Percentiles rank a stretch among this genome's conserved stretches.
These are phyloP conservation scores for Pseudonitzschia pungens DNA, from an alignment of 108 stramenopile genomes.

Conservation along the genomic window DNA sequence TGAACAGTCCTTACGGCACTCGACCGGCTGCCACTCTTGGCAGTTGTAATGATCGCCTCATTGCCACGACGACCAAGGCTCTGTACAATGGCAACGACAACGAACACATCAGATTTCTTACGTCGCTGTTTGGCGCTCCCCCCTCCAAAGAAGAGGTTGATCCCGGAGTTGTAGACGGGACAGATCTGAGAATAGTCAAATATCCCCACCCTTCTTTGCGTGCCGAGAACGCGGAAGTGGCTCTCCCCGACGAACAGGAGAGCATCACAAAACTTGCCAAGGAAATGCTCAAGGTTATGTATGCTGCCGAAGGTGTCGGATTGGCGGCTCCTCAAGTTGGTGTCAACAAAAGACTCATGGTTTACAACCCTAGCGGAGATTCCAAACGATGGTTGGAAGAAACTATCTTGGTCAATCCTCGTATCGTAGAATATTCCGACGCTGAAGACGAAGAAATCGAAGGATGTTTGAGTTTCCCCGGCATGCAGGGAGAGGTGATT, in stretches of 20 bases:
- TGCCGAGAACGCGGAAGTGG: constrained; percentile 68
- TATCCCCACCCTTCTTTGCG: constrained; percentile 93
- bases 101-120: not conserved
- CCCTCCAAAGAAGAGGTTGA: constrained; percentile 67
- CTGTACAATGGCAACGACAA: not conserved
- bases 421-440: constrained; percentile 69
- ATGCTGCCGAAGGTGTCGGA: constrained; percentile 91
- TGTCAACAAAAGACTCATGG: constrained; percentile 90
- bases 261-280: constrained; percentile 76
- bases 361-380: constrained; percentile 92
- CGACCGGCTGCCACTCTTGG: too few relatives aligned
- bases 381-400: constrained; percentile 74
- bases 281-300: constrained; percentile 96
- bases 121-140: constrained; percentile 13
- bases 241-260: constrained; percentile 48
- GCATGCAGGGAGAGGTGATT: constrained; percentile 83
- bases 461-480: constrained; percentile 93
- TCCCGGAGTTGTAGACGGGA: constrained; percentile 81
- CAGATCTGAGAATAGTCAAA: constrained; percentile 82
- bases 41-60: not conserved
- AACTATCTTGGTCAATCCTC: constrained; percentile 84
- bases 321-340: constrained; percentile 92
- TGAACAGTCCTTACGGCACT: not conserved
- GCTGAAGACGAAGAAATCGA: constrained; percentile 71
- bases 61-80: not conserved